Evolutionary conservation across 2,329 filamentous ascomycete species (phyloP).

Genomic region (Harringtonia lauricola): DNA sequence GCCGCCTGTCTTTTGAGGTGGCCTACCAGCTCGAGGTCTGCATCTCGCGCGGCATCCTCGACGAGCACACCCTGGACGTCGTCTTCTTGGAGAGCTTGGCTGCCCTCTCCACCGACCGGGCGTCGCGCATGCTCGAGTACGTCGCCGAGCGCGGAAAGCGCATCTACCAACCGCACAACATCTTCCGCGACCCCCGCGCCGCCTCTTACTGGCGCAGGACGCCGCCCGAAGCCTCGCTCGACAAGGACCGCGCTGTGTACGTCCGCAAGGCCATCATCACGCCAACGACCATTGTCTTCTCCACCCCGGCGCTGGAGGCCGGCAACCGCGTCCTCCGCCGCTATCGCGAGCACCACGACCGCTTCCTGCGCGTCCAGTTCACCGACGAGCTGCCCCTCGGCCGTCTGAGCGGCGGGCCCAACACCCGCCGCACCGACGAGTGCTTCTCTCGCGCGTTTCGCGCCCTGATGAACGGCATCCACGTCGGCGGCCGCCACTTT

Average conservation of each 20-base stretch:
- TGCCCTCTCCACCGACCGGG: conserved; percentile 35
- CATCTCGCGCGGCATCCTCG: conserved; percentile 66
- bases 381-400: conserved; percentile 63
- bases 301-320: conserved; percentile 68
- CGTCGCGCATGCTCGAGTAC: conserved; percentile 61
- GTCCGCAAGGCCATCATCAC: conserved; percentile 72
- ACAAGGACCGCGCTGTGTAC: conserved; percentile 22
- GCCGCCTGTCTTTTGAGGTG: conserved; percentile 53
- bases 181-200: conserved; percentile 50
- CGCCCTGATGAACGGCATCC: conserved; percentile 66
- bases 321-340: conserved; percentile 79
- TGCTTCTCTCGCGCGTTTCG: conserved; percentile 65
- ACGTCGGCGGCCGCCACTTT: conserved; percentile 70
- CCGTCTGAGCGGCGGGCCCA: conserved; percentile 43
- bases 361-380: conserved; percentile 84
- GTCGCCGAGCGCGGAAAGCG: conserved; percentile 52
- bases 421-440: conserved; percentile 49
- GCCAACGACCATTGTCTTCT: conserved; percentile 70
- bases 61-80: conserved; percentile 59
- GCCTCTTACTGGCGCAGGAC: conserved; percentile 25
- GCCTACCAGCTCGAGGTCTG: conserved; percentile 91
- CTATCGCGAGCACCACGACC: conserved; percentile 57
- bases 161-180: conserved; percentile 58
- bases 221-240: background rate
- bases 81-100: conserved; percentile 57